A percentile compares a stretch with the other conserved stretches of the same genome.
These are phyloP conservation scores for Agrostemma githago DNA, from an alignment of 148 eudicot species.

Conservation along the genomic window DNA sequence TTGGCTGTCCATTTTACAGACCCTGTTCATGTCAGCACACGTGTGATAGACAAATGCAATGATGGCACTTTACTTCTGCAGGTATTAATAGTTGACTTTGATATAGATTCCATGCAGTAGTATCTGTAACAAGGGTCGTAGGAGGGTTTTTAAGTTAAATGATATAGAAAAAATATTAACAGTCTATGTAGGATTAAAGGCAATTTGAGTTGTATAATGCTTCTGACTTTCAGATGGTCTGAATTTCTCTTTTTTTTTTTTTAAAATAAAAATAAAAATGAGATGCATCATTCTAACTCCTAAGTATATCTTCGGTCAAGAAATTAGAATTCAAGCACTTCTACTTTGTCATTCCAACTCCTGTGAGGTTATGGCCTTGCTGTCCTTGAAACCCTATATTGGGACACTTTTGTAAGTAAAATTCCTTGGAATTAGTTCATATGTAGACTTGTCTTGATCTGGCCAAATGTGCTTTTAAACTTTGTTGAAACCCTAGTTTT, in stretches of 20 bases:
- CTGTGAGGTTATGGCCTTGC: not conserved
- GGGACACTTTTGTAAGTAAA: not conserved
- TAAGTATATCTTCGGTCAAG: not conserved
- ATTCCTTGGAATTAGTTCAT: not conserved
- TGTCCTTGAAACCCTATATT: not conserved
- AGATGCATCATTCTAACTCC: too few species aligned
- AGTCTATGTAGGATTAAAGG: not conserved
- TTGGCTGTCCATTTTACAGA: slow-evolving; percentile 95
- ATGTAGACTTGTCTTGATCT: not conserved
- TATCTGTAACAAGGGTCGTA: not conserved
- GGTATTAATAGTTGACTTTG: slow-evolving; percentile 39
- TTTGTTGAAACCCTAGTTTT: not conserved
- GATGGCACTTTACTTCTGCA: slow-evolving; percentile 93
- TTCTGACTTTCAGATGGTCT: not conserved
- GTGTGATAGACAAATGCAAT: slow-evolving; percentile 83
- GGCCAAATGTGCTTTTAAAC: not conserved
- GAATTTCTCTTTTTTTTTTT: not conserved
- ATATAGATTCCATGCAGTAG: not conserved
- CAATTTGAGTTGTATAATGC: not conserved
- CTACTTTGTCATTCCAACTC: not conserved
- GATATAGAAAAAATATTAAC: not conserved
- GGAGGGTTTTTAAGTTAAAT: not conserved
- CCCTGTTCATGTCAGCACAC: slow-evolving; percentile 76
- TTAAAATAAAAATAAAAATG: not conserved
- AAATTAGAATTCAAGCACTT: not conserved